Conservation (phyloP, 164 flowering plant species). For the Sextonia rubra region DNA sequence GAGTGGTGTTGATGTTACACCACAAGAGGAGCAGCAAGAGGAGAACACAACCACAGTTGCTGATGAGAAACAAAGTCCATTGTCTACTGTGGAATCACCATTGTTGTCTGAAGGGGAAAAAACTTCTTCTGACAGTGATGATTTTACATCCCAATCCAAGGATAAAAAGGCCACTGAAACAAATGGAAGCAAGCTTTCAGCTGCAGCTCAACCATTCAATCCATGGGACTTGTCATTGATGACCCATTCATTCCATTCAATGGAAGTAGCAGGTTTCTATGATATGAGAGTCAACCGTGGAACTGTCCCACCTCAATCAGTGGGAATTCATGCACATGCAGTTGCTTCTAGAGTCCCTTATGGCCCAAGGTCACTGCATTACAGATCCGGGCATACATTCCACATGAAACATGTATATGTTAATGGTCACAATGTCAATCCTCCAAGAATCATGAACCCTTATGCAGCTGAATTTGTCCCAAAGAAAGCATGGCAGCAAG, state of each 20-base stretch:
- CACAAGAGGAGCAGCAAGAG: constrained; percentile 10
- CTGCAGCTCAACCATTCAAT: constrained; percentile 81
- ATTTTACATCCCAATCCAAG: constrained; percentile 12
- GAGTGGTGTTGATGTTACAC: constrained; percentile 13
- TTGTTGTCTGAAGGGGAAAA: constrained; percentile 15
- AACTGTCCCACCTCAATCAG: constrained; percentile 35
- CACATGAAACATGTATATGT: constrained; percentile 42
- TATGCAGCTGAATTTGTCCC: constrained; percentile 84
- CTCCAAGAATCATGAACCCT: constrained; percentile 69
- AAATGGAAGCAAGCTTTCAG: constrained; percentile 79
- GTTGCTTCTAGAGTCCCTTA: constrained; percentile 55
- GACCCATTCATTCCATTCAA: constrained; percentile 30
- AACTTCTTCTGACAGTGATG: constrained; percentile 22
- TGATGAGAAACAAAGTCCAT: constrained; percentile 20
- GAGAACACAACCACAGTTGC: constrained; percentile 23
- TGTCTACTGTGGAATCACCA: constrained; percentile 2
- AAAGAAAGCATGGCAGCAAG: constrained; percentile 35
- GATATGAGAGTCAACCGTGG: constrained; percentile 45
- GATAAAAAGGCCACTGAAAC: constrained; percentile 34
- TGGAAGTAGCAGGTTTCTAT: constrained; percentile 38
- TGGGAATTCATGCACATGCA: constrained; percentile 40
- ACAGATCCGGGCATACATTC: constrained; percentile 41
- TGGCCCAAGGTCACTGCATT: constrained; percentile 75
- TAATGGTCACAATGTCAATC: constrained; percentile 34
- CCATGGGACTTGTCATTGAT: constrained; percentile 42